phyloP scores from a whole-genome alignment of 805 yeast species.

The Metschnikowia kunwiensis region DNA sequence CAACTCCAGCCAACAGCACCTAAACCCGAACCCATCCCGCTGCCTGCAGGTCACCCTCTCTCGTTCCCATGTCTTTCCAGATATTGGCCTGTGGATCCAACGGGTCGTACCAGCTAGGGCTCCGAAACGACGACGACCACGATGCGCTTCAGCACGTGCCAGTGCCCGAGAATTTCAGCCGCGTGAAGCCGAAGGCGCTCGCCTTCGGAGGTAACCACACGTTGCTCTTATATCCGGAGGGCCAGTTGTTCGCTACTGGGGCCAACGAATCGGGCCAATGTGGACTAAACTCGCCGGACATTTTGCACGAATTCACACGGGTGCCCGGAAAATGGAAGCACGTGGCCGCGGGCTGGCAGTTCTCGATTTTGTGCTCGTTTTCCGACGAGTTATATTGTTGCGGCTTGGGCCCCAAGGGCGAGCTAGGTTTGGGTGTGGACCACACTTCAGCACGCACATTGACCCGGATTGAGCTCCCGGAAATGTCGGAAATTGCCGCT shows the following conservation, averaged over 20 bases:
- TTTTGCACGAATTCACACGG: slow-evolving; percentile 17
- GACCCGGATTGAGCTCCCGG: slow-evolving; percentile 6
- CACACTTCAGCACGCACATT: slow-evolving; percentile 1
- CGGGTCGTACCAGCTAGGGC: slow-evolving; percentile 74
- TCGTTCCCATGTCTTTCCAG: slow-evolving; percentile 13
- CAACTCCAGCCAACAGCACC: too few relatives aligned
- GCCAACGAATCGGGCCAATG: slow-evolving; percentile 56
- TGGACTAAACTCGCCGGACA: slow-evolving; percentile 23
- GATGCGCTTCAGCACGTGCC: slow-evolving; percentile 15
- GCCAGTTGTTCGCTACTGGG: slow-evolving; percentile 58
- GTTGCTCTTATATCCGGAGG: slow-evolving; percentile 50
- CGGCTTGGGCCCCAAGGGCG: slow-evolving; percentile 74
- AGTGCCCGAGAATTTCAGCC: slow-evolving; percentile 22
- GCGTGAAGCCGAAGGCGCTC: slow-evolving; percentile 39
- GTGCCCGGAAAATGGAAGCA: slow-evolving; percentile 37
- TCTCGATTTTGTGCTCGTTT: slow-evolving; percentile 47
- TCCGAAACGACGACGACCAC: slow-evolving; percentile 48
- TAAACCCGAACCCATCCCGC: too few relatives aligned
- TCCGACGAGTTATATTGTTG: slow-evolving; percentile 44
- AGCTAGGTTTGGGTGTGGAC: slow-evolving; percentile 52
- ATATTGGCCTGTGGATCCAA: slow-evolving; percentile 77
- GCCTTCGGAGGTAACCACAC: slow-evolving; percentile 90
- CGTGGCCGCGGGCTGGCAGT: slow-evolving; percentile 81
- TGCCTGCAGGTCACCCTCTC: background rate
- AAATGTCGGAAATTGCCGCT: slow-evolving; percentile 7